Conservation (phyloP, 495 filamentous ascomycete genomes). For the Penicillium salamii region DNA sequence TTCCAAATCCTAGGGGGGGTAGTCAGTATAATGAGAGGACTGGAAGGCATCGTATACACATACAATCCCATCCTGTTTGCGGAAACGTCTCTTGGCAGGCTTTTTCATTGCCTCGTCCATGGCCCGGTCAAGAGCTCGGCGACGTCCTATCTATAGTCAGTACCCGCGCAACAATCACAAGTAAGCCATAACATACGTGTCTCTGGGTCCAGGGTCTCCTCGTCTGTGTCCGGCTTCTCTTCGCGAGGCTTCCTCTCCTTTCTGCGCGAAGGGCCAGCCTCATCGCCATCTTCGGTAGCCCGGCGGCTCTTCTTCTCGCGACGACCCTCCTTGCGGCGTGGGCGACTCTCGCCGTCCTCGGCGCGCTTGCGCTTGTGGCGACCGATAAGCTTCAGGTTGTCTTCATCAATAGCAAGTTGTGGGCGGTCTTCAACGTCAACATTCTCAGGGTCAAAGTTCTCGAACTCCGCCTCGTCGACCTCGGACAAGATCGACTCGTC, state of each 20-base stretch:
- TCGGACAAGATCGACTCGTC: constrained; percentile 88
- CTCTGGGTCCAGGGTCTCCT: constrained; percentile 58
- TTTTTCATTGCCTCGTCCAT: constrained; percentile 88
- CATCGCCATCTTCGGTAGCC: constrained; percentile 54
- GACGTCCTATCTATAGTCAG: constrained; percentile 51
- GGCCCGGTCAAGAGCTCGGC: constrained; percentile 73
- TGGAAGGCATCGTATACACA: constrained; percentile 22
- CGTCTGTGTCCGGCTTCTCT: constrained; percentile 54
- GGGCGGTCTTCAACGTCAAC: constrained; percentile 75
- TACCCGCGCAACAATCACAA: not conserved
- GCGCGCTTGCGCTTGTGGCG: constrained; percentile 80
- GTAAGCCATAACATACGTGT: constrained; percentile 39
- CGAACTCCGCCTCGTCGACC: constrained; percentile 92
- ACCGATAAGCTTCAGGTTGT: constrained; percentile 71
- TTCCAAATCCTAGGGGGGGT: constrained; percentile 71
- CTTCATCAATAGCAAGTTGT: constrained; percentile 80
- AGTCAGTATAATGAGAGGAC: constrained; percentile 6
- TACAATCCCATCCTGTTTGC: constrained; percentile 87
- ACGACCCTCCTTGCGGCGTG: constrained; percentile 72
- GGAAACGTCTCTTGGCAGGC: constrained; percentile 65
- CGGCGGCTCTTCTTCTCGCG: constrained; percentile 73
- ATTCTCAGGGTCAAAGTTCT: constrained; percentile 79
- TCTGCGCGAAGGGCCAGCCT: constrained; percentile 51
- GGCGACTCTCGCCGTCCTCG: constrained; percentile 51
- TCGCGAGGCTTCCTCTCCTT: constrained; percentile 48